Conservation (phyloP, 148 eudicot species). For the Arbutus unedo region DNA sequence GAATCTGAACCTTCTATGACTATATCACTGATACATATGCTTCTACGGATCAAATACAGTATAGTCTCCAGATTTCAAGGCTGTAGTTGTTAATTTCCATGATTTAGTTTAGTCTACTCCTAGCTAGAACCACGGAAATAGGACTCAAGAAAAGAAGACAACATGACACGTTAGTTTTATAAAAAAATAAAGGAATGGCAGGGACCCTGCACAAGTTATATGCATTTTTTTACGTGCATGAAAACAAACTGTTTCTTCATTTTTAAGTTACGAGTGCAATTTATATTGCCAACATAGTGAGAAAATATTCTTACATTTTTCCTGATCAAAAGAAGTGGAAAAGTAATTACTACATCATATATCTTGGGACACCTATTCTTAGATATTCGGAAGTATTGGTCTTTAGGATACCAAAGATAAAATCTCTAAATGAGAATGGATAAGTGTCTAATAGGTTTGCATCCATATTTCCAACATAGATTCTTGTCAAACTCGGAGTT, state of each 20-base stretch:
- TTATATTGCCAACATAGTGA: neutral
- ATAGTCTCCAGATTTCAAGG: conserved; percentile 27
- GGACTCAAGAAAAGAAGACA: neutral
- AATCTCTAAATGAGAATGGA: neutral
- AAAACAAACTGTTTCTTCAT: neutral
- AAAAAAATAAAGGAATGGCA: neutral
- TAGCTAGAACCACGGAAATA: neutral
- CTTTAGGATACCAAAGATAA: neutral
- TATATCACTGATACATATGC: conserved; percentile 38
- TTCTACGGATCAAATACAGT: conserved; percentile 23
- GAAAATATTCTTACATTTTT: neutral
- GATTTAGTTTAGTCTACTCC: conserved; percentile 27
- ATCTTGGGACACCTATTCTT: neutral
- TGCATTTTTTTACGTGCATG: neutral
- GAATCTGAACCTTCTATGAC: conserved; percentile 38
- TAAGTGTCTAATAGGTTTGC: neutral
- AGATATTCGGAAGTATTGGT: neutral
- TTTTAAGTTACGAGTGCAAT: neutral
- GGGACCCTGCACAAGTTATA: conserved; percentile 1
- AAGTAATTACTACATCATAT: neutral
- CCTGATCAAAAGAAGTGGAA: too few relatives aligned
- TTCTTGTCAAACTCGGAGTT: neutral
- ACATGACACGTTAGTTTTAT: neutral
- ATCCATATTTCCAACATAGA: neutral
- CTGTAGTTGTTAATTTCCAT: conserved; percentile 35